These are phyloP conservation scores for Viola pubescens DNA, from an alignment of 441 rosid genomes.

Conservation along the genomic window DNA sequence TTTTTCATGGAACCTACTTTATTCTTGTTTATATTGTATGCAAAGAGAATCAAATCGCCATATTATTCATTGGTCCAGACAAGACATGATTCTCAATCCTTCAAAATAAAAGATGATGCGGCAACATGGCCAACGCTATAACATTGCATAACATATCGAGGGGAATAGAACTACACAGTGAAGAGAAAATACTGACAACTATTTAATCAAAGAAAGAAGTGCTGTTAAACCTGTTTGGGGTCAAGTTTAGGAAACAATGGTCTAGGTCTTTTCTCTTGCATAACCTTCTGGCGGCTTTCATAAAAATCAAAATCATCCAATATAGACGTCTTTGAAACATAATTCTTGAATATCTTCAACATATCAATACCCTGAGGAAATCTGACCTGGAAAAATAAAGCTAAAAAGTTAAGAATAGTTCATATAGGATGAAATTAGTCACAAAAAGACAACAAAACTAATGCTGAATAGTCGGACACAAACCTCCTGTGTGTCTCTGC, in stretches of 20 bases:
- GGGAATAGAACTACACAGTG: not conserved
- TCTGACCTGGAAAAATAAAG: constrained; percentile 35
- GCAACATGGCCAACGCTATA: not conserved
- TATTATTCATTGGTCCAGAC: constrained; percentile 4
- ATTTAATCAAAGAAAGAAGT: not conserved
- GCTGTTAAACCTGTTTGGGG: constrained; percentile 10
- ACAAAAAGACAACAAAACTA: constrained; percentile 32
- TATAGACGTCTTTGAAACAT: constrained; percentile 45
- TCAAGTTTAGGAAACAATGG: constrained; percentile 20
- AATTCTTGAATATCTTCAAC: constrained; percentile 51
- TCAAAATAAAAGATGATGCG: constrained; percentile 1
- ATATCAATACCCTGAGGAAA: constrained; percentile 66
- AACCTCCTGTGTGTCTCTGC: constrained; percentile 92
- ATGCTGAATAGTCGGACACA: constrained; percentile 13
- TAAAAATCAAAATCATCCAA: constrained; percentile 66
- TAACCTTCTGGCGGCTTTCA: constrained; percentile 61
- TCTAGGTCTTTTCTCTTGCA: constrained; percentile 60
- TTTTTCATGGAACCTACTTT: not conserved
- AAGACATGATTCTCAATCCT: constrained; percentile 12
- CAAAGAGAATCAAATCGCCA: constrained; percentile 2
- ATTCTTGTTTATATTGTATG: not conserved
- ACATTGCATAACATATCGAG: not conserved
- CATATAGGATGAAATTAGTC: not conserved
- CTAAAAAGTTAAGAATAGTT: not conserved
- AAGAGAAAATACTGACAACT: too few relatives aligned